Evolutionary conservation across 225 moss, liverwort and hornwort genomes (phyloP), one percentile per base, ranked within the genome.

Genomic region (Thuidium tamariscinum): DNA sequence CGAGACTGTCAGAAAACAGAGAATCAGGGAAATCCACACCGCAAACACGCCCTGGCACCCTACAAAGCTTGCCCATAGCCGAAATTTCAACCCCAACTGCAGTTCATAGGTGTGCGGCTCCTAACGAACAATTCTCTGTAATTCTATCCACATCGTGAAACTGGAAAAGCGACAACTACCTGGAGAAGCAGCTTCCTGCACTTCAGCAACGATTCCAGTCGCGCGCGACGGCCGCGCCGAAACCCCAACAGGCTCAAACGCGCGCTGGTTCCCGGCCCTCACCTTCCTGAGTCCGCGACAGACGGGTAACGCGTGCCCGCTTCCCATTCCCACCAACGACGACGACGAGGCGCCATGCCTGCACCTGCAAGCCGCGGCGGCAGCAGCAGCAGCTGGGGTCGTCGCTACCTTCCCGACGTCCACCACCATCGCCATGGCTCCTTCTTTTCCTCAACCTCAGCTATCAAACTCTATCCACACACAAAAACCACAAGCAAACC

Each of bases 351-450:
- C 79, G 30, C 87, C 78, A 83, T 82, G 83, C 82, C 85, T 85
- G 77, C 90, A 86, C 74, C 86, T 83, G 86, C 91, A 86, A 56
- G 86, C 73, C 51, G 84, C 84, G 34, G 89, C 85, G 60, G 85
- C 83, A 39, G 86, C 89, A 73, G 74, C 86, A 51, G 86, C 89
- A 73, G 86, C 88, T 36, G 89, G 60, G 60, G 87, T 77, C 83
- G 87, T 86, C 80, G 84, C 85, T 39, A 88, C 66, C 78, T 84
- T 89, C 65, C 84, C 86, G 77, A 90, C 91, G 85, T 93, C 89
- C 88, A 90, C 85, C 87, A 93, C 85, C 82, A 89, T 92, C 84
- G 92, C 91, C 94, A 93, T 93, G n/a, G 49, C 68, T 65, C 19
- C 29, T 44, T 8, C 79, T 51, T 51, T 69, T 60, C 69, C 80